Conservation (phyloP, 441 rosid species). For the Melastoma candidum region DNA sequence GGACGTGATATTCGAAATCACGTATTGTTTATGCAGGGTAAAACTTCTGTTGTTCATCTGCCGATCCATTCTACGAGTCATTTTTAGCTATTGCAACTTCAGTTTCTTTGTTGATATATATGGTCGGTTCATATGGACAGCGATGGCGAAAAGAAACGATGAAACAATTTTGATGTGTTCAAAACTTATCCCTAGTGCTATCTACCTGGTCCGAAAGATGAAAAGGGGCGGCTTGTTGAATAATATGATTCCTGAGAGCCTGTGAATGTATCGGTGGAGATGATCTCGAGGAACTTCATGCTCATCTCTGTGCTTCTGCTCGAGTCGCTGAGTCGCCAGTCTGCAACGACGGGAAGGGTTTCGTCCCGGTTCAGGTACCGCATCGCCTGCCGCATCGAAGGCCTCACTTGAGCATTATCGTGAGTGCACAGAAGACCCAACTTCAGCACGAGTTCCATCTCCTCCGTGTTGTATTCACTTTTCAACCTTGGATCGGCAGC, state of each 20-base stretch:
- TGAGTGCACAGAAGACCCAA: conserved; percentile 37
- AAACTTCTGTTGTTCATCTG: too few species aligned
- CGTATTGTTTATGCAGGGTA: too few species aligned
- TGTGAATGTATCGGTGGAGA: conserved; percentile 14
- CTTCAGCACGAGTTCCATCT: conserved; percentile 27
- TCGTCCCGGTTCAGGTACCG: conserved; percentile 38
- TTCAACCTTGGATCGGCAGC: conserved; percentile 28
- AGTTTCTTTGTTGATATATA: too few species aligned
- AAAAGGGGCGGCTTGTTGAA: conserved; percentile 13
- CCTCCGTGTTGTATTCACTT: conserved; percentile 15
- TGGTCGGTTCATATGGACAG: too few species aligned
- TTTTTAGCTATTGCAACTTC: too few species aligned
- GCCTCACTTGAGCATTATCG: conserved; percentile 20
- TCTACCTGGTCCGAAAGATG: conserved; percentile 24
- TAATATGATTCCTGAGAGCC: conserved; percentile 17
- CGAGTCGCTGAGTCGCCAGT: conserved; percentile 16
- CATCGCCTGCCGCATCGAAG: conserved; percentile 34
- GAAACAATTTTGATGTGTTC: too few species aligned
- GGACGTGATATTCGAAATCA: too few species aligned
- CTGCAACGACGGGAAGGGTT: conserved; percentile 12
- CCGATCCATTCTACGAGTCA: too few species aligned
- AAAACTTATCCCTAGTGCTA: conserved; percentile 2
- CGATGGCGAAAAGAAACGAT: too few species aligned
- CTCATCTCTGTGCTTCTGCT: conserved; percentile 8
- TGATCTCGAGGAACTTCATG: conserved; percentile 6